Evolutionary conservation across 805 yeast species (phyloP).

Genomic region (Maudiozyma pseudohumilis): DNA sequence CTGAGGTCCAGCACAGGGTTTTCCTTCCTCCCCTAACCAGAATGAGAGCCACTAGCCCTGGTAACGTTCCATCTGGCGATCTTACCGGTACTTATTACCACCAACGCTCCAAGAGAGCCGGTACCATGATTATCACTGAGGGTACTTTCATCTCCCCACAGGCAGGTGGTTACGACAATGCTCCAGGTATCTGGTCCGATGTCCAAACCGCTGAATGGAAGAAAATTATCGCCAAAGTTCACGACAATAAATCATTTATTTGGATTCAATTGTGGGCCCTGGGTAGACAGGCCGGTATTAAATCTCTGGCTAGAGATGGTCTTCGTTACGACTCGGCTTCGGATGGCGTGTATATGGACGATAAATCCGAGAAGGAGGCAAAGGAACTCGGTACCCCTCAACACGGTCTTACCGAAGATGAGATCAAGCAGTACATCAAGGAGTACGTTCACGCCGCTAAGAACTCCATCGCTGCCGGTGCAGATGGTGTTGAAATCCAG

Average conservation of each 20-base stretch:
- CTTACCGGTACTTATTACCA: slow-evolving; percentile 41
- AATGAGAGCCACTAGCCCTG: slow-evolving; percentile 29
- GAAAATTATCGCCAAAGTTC: slow-evolving; percentile 38
- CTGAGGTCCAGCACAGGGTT: slow-evolving; percentile 28
- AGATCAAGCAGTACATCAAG: slow-evolving; percentile 32
- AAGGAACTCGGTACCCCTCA: slow-evolving; percentile 21
- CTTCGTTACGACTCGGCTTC: slow-evolving; percentile 33
- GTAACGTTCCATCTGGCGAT: slow-evolving; percentile 33
- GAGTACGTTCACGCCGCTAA: slow-evolving; percentile 38
- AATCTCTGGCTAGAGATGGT: slow-evolving; percentile 27
- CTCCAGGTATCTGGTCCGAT: slow-evolving; percentile 41
- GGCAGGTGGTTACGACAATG: slow-evolving; percentile 32
- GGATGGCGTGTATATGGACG: slow-evolving; percentile 27
- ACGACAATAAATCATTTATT: slow-evolving; percentile 36
- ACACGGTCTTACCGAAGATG: slow-evolving; percentile 24
- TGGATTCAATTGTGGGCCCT: slow-evolving; percentile 45
- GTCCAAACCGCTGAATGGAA: slow-evolving; percentile 41
- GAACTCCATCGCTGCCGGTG: slow-evolving; percentile 28
- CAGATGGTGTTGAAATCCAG: slow-evolving; percentile 58
- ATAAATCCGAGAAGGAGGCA: slow-evolving; percentile 29
- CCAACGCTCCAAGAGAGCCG: slow-evolving; percentile 42
- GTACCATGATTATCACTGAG: slow-evolving; percentile 49
- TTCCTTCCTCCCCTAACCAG: slow-evolving; percentile 37
- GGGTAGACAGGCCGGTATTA: slow-evolving; percentile 34
- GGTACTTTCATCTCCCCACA: slow-evolving; percentile 38